Percentiles rank a stretch among this genome's conserved stretches.
Conservation (phyloP, 768 basidiomycete genomes). For the Agaricus subrufescens region DNA sequence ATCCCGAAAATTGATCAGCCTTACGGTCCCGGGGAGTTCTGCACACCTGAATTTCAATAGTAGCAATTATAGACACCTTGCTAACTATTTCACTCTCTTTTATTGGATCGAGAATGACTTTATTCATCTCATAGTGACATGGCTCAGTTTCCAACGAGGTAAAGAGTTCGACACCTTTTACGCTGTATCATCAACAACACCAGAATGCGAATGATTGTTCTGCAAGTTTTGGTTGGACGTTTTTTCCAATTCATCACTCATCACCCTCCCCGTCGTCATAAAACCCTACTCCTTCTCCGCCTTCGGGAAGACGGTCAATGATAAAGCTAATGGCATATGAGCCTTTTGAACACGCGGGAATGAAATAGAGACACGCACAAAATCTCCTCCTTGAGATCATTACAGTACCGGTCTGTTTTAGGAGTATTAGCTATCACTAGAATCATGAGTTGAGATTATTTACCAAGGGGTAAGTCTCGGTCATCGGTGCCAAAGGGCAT, state of each 20-base stretch:
- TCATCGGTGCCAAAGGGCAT: constrained; percentile 83
- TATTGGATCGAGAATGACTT: not conserved
- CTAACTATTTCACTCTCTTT: not conserved
- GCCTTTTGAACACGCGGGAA: constrained; percentile 8
- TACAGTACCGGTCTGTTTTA: constrained; percentile 70
- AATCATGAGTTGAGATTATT: constrained; percentile 11
- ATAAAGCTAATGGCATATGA: constrained; percentile 47
- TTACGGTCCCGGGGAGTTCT: constrained; percentile 90
- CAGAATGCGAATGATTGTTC: too few relatives aligned
- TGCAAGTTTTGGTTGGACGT: too few relatives aligned
- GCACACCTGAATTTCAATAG: constrained; percentile 73
- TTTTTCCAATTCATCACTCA: constrained; percentile 26
- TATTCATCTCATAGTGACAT: too few relatives aligned
- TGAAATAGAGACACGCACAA: constrained; percentile 42
- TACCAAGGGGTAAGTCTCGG: constrained; percentile 73
- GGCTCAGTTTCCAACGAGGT: too few relatives aligned
- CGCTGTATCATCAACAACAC: not conserved
- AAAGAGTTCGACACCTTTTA: too few relatives aligned
- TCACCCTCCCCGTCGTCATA: constrained; percentile 82
- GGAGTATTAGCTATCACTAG: not conserved
- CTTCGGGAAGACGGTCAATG: constrained; percentile 66
- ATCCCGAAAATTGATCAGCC: constrained; percentile 47
- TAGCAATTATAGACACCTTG: constrained; percentile 6
- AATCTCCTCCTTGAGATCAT: constrained; percentile 82
- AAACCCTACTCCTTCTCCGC: constrained; percentile 66